Conservation (phyloP, 495 filamentous ascomycete genomes). For the Clavariopsis aquatica region DNA sequence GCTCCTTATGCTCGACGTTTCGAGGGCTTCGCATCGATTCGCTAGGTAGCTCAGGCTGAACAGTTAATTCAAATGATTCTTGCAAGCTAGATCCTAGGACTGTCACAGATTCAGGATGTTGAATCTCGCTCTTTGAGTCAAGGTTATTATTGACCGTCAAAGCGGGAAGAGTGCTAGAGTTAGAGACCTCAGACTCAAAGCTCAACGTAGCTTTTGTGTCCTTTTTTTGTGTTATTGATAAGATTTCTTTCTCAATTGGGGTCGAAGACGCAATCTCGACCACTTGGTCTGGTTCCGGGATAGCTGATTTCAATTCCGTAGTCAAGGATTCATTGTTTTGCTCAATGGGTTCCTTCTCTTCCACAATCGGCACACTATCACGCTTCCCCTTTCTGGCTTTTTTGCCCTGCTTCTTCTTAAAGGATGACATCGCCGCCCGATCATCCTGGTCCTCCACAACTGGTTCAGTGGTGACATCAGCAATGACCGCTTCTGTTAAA, state of each 20-base stretch:
- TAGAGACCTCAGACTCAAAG: not conserved
- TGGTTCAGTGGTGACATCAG: not conserved
- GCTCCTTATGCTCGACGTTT: too few species aligned
- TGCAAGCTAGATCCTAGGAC: not conserved
- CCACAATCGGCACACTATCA: slow-evolving; percentile 7
- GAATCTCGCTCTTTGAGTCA: not conserved
- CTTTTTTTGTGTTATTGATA: slow-evolving; percentile 13
- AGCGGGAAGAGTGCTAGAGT: not conserved
- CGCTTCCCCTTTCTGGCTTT: slow-evolving; percentile 39
- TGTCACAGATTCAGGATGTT: not conserved
- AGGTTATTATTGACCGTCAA: not conserved
- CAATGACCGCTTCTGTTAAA: too few species aligned
- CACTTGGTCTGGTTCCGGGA: not conserved
- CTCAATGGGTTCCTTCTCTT: slow-evolving; percentile 1
- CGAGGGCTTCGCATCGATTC: not conserved
- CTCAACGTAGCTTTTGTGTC: slow-evolving; percentile 16
- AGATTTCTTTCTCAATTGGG: slow-evolving; percentile 2
- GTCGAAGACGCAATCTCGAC: not conserved
- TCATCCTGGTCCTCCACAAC: slow-evolving; percentile 2
- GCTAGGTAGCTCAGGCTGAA: not conserved
- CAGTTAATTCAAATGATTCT: not conserved
- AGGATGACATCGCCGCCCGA: not conserved
- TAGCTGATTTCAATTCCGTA: too few species aligned
- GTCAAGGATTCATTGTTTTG: not conserved
- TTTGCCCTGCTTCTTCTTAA: slow-evolving; percentile 49